Conservation (phyloP, 2,329 filamentous ascomycete genomes). For the Berkeleyomyces basicola region DNA sequence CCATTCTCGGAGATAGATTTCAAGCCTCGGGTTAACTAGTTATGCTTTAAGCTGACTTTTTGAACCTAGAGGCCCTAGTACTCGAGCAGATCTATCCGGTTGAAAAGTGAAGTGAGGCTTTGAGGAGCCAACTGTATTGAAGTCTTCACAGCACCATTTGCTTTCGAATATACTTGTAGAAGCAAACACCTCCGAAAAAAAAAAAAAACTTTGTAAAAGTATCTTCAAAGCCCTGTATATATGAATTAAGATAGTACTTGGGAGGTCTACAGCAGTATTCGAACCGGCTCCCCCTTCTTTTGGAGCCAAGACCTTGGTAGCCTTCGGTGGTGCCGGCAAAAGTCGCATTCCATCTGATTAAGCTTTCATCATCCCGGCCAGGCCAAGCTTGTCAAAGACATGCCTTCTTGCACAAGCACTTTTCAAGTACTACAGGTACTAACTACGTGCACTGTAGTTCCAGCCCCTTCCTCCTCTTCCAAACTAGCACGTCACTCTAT, state of each 20-base stretch:
- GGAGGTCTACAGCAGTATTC: neutral
- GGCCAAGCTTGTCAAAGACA: neutral
- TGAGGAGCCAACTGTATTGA: neutral
- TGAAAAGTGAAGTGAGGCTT: neutral
- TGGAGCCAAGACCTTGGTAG: neutral
- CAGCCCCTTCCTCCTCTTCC: too few relatives aligned
- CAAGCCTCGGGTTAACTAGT: neutral
- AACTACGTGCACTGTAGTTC: too few relatives aligned
- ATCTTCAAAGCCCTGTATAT: too few relatives aligned
- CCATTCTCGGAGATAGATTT: neutral
- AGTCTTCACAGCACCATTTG: neutral
- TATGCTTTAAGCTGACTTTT: neutral
- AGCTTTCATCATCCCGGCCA: neutral
- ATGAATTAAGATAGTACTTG: too few relatives aligned
- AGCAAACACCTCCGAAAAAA: too few relatives aligned
- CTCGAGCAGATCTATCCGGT: neutral
- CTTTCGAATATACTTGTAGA: neutral
- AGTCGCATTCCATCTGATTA: constrained; percentile 5
- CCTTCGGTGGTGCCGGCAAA: neutral
- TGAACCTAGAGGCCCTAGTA: neutral
- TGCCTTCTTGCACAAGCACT: neutral
- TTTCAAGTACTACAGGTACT: neutral
- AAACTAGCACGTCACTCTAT: too few relatives aligned
- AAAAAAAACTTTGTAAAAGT: too few relatives aligned
- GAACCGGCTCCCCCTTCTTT: neutral